Base-by-base conservation (phyloP, 768 basidiomycete genomes). In the Paxillus ammoniavirescens region DNA sequence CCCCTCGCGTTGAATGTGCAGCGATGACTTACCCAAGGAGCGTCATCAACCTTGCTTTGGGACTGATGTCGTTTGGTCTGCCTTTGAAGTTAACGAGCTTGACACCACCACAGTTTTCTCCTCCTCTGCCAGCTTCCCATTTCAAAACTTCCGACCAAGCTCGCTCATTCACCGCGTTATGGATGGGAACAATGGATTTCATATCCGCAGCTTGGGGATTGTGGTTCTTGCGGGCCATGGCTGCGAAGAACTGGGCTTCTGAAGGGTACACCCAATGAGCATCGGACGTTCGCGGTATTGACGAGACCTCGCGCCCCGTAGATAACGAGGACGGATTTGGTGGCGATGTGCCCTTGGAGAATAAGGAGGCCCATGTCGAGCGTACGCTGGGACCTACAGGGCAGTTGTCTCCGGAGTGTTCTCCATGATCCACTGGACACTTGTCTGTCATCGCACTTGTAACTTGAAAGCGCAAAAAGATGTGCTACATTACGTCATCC, bases 151-250 rank as follows among this genome's bases (percentile, higher is more conserved):
- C 87, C 17, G 75, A 72, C 93, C 93, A 96, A 3, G 91, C 89
- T 50, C 86, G 84, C 73, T 98, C 97, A 68, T 99, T 99, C 50
- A 98, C 97, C 36, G 96, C 96, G 66, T 99, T 99, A 72, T 99
- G 97, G 47, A 99, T 99, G 13, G 95, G 96, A 18, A 99, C 93
- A 64, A 99, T 87, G 28, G 91, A 89, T 64, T 81, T 84, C 95
- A 98, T 98, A 73, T 98, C 96, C n/a, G 78, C 67, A 18, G 88
- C 80, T 30, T 85, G 79, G 4, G 95, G 95, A 50, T 87, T 84
- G 69, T 97, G 91, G 62, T 97, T 86, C 74, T 98, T 98, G 54
- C 96, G 84, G 53, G 86, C 82, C 87, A 99, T 94, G 17, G 97
- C 96, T n/a, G 89, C 79, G 71, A 90, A 98, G 79, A 99, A 99